These are phyloP conservation scores for Hanseniaspora uvarum DNA, from an alignment of 1,139 yeast genomes.

Conservation along the genomic window DNA sequence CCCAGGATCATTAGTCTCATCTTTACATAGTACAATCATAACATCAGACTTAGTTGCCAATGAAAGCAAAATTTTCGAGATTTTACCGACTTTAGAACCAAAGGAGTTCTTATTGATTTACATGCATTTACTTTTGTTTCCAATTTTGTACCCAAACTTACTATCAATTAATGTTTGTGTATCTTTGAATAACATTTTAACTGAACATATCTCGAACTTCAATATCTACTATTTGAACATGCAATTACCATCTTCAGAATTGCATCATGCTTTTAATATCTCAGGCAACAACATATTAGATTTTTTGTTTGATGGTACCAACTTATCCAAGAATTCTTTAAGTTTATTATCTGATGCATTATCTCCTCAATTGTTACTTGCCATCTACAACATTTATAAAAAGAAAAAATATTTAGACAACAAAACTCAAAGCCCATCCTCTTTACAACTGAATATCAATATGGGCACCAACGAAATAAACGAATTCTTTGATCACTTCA, in stretches of 20 bases:
- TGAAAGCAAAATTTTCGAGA: neutral
- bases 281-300: neutral
- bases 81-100: neutral
- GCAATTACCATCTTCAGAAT: neutral
- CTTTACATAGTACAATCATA: neutral
- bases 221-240: neutral
- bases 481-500: neutral
- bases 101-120: neutral
- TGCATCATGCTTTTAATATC: neutral
- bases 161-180: neutral
- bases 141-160: neutral
- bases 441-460: neutral
- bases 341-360: neutral
- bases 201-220: neutral
- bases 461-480: neutral
- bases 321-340: neutral
- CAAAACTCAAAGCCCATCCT: neutral
- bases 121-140: neutral
- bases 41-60: neutral
- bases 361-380: neutral
- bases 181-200: conserved; percentile 2
- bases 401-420: neutral
- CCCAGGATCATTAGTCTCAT: neutral
- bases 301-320: neutral
- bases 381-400: neutral